Conservation (phyloP, 73 alveolate genomes). For the Paramecium sonneborni region DNA sequence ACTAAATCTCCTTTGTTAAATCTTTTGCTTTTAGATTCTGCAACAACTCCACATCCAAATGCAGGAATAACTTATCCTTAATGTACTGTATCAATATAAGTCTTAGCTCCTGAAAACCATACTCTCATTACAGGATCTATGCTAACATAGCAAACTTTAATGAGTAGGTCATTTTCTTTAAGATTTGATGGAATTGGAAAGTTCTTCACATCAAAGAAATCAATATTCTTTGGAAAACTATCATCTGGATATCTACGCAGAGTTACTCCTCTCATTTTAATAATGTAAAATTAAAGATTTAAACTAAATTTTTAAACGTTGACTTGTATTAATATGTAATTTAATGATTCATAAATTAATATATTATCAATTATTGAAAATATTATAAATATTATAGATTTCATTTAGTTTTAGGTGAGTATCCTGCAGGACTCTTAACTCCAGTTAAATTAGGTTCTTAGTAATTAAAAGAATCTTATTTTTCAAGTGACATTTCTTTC, state of each 20-base stretch:
- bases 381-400: not conserved
- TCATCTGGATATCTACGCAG: conserved; percentile 41
- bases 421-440: conserved; percentile 1
- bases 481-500: not conserved
- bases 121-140: conserved; percentile 69
- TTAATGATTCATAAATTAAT: not conserved
- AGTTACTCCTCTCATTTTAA: conserved; percentile 23
- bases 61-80: conserved; percentile 59
- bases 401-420: conserved; percentile 22
- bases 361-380: not conserved
- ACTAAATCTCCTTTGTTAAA: conserved; percentile 43
- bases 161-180: conserved; percentile 30
- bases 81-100: conserved; percentile 50
- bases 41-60: conserved; percentile 55
- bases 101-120: conserved; percentile 64
- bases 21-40: conserved; percentile 16
- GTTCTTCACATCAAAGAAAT: not conserved
- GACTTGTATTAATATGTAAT: not conserved
- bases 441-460: conserved; percentile 24
- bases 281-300: not conserved
- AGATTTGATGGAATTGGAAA: conserved; percentile 39
- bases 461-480: not conserved
- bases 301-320: not conserved
- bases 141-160: conserved; percentile 37
- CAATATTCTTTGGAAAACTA: not conserved